Percentiles rank a stretch among this genome's conserved stretches.
Conservation (phyloP, 2,329 filamentous ascomycete genomes). For the Echinosphaeria canescens region DNA sequence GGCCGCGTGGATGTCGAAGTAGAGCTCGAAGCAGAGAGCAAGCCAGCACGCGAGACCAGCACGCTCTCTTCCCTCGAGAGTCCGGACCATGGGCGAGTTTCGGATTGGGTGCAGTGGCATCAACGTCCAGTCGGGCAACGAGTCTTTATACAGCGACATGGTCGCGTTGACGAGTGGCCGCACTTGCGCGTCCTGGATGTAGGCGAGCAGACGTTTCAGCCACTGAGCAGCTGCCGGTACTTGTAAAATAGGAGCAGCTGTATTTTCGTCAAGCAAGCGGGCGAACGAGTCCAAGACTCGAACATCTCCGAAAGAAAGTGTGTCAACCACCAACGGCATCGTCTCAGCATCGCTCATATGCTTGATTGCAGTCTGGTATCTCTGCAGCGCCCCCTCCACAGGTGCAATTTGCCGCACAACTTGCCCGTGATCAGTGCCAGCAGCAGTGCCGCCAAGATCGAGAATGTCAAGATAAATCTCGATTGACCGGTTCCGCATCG, state of each 20-base stretch:
- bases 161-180: conserved; percentile 13
- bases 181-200: conserved; percentile 10
- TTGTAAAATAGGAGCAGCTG: no score
- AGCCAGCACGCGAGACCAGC: conserved; percentile 22
- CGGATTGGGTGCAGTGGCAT: conserved; percentile 36
- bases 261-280: no score
- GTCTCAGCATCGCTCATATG: conserved; percentile 9
- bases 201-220: conserved; percentile 6
- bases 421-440: conserved; percentile 27
- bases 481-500: conserved; percentile 88
- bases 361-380: conserved; percentile 18
- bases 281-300: conserved; percentile 10
- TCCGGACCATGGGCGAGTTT: conserved; percentile 27
- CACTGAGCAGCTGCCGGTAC: no score
- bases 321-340: conserved; percentile 19
- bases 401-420: conserved; percentile 17
- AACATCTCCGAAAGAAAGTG: conserved; percentile 23
- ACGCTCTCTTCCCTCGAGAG: conserved; percentile 16
- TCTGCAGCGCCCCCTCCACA: conserved; percentile 25
- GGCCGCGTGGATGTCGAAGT: conserved; percentile 19
- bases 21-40: conserved; percentile 26
- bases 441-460: conserved; percentile 16
- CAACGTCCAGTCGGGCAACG: conserved; percentile 6
- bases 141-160: conserved; percentile 9
- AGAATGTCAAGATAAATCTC: conserved; percentile 54